These are phyloP conservation scores for Rutstroemia sp. DNA, from an alignment of 2,329 filamentous ascomycete species.

Conservation along the genomic window DNA sequence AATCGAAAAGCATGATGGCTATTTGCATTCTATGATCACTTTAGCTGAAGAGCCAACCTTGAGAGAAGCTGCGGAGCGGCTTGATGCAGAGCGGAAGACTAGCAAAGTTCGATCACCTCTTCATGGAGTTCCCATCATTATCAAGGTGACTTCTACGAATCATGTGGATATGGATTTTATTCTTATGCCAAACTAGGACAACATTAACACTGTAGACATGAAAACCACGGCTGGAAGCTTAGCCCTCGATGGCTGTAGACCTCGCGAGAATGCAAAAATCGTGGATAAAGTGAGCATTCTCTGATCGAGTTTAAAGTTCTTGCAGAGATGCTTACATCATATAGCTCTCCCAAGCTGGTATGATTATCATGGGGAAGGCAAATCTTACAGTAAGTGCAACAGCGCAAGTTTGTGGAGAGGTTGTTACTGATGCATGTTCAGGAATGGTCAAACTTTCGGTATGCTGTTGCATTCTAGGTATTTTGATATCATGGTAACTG, in stretches of 20 bases:
- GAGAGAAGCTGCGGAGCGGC: neutral
- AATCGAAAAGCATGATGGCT: constrained; percentile 1
- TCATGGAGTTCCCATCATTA: constrained; percentile 66
- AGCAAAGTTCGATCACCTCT: constrained; percentile 53
- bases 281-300: constrained; percentile 6
- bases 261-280: constrained; percentile 1
- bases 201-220: constrained; percentile 49
- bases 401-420: too few species aligned
- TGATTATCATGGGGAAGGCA: constrained; percentile 15
- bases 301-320: neutral
- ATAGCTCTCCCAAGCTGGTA: constrained; percentile 11
- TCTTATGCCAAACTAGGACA: constrained; percentile 26
- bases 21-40: constrained; percentile 8
- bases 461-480: neutral
- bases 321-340: too few species aligned
- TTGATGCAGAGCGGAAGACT: constrained; percentile 48
- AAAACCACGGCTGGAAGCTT: constrained; percentile 64
- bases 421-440: neutral
- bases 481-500: too few species aligned
- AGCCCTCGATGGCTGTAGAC: constrained; percentile 52
- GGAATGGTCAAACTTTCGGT: constrained; percentile 6
- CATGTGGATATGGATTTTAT: neutral
- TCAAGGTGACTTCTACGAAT: constrained; percentile 47
- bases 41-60: neutral
- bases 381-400: constrained; percentile 8